Evolutionary conservation across 805 yeast species (phyloP).

Genomic region (Lipomyces yamadae): DNA sequence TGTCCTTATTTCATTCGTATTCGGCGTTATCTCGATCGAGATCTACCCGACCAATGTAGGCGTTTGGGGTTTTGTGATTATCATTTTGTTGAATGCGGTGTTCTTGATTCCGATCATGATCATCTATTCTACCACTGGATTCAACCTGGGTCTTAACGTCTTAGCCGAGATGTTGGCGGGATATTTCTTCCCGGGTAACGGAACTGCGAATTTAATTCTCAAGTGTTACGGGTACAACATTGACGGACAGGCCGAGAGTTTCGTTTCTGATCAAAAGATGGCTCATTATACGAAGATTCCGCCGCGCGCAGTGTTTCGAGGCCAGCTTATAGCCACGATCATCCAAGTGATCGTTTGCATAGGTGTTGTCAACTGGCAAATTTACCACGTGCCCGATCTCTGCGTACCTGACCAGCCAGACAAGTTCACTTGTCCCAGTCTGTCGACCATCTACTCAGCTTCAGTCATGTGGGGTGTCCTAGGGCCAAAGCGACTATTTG

Average conservation of each 20-base stretch:
- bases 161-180: slow-evolving; percentile 67
- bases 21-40: slow-evolving; percentile 50
- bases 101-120: slow-evolving; percentile 66
- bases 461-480: slow-evolving; percentile 68
- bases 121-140: slow-evolving; percentile 66
- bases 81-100: slow-evolving; percentile 64
- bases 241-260: slow-evolving; percentile 56
- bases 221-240: slow-evolving; percentile 58
- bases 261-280: slow-evolving; percentile 61
- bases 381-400: slow-evolving; percentile 47
- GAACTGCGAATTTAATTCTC: slow-evolving; percentile 66
- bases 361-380: slow-evolving; percentile 51
- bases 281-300: slow-evolving; percentile 70
- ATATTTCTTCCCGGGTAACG: slow-evolving; percentile 63
- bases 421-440: slow-evolving; percentile 56
- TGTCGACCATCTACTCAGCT: slow-evolving; percentile 56
- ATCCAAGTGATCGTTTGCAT: slow-evolving; percentile 53
- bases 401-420: slow-evolving; percentile 53
- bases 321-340: slow-evolving; percentile 53
- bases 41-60: slow-evolving; percentile 52
- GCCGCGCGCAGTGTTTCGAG: slow-evolving; percentile 63
- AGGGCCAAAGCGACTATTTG: slow-evolving; percentile 66
- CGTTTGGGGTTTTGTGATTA: slow-evolving; percentile 64
- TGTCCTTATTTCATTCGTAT: slow-evolving; percentile 53
- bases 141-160: slow-evolving; percentile 60